Conservation (phyloP, 352 stramenopile genomes). For the Globisporangium splendens region DNA sequence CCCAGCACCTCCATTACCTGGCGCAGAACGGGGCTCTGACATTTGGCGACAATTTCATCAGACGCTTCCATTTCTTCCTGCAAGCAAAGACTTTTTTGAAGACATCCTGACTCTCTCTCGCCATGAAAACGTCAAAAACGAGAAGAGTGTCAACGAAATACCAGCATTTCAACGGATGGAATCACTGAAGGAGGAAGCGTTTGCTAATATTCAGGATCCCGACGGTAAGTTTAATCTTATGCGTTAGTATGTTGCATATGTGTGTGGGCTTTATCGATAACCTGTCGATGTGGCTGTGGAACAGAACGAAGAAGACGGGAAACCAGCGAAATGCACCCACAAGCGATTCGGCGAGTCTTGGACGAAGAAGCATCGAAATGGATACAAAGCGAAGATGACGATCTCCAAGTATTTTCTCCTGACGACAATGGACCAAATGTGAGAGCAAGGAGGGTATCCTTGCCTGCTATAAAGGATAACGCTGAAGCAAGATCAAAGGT, state of each 20-base stretch:
- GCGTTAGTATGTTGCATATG: not conserved
- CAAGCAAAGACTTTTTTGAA: constrained; percentile 82
- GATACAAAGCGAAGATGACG: constrained; percentile 49
- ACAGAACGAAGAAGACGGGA: constrained; percentile 38
- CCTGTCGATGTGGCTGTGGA: not conserved
- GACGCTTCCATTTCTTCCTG: constrained; percentile 76
- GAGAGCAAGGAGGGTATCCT: not conserved
- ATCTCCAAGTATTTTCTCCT: constrained; percentile 4
- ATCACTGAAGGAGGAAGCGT: constrained; percentile 7
- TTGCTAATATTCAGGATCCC: constrained; percentile 7
- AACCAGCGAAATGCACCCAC: constrained; percentile 78
- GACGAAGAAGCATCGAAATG: constrained; percentile 68
- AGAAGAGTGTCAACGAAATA: not conserved
- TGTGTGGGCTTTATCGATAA: not conserved
- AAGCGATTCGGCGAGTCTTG: constrained; percentile 58
- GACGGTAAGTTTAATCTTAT: constrained; percentile 1
- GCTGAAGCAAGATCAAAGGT: constrained; percentile 33
- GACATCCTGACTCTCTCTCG: constrained; percentile 51
- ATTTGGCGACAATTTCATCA: constrained; percentile 73
- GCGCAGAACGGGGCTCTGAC: constrained; percentile 44
- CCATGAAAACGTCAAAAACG: not conserved
- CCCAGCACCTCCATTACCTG: constrained; percentile 47
- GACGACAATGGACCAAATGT: not conserved
- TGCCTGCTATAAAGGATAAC: not conserved
- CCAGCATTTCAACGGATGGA: not conserved